Percentiles rank a stretch among this genome's conserved stretches.
These are phyloP conservation scores for Trametes coccinea DNA, from an alignment of 768 basidiomycete genomes.

Conservation along the genomic window DNA sequence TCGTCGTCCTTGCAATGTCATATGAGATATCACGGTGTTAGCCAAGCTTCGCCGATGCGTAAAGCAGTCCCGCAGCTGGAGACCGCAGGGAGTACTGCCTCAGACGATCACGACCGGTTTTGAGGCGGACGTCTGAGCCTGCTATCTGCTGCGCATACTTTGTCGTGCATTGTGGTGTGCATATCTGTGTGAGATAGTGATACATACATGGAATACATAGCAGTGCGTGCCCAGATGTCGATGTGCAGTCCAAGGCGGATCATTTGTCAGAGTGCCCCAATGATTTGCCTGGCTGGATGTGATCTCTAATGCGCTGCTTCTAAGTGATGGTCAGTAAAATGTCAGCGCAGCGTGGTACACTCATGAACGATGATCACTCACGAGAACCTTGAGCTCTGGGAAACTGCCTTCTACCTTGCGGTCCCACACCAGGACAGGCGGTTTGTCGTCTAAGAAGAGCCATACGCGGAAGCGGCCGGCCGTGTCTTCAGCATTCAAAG, in stretches of 20 bases:
- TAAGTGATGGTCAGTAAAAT: conserved; percentile 33
- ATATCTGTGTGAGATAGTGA: not conserved
- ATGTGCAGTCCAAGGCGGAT: not conserved
- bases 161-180: not conserved
- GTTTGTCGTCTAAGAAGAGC: conserved; percentile 50
- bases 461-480: conserved; percentile 91
- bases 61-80: too few species aligned
- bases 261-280: conserved; percentile 85
- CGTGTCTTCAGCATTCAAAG: conserved; percentile 77
- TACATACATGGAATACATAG: conserved; percentile 5
- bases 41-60: too few species aligned
- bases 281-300: conserved; percentile 75
- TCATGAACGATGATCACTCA: conserved; percentile 39
- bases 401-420: conserved; percentile 90
- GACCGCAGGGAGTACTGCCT: too few species aligned
- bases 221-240: not conserved
- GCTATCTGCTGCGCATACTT: not conserved
- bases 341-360: not conserved
- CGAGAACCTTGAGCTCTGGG: conserved; percentile 84
- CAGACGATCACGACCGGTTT: too few species aligned
- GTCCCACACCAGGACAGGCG: conserved; percentile 75
- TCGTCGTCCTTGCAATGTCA: too few species aligned
- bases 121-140: too few species aligned
- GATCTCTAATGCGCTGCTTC: conserved; percentile 89
- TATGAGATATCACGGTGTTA: too few species aligned